Evolutionary conservation across 768 basidiomycete genomes (phyloP).

Genomic region (Polyporus arcularius): DNA sequence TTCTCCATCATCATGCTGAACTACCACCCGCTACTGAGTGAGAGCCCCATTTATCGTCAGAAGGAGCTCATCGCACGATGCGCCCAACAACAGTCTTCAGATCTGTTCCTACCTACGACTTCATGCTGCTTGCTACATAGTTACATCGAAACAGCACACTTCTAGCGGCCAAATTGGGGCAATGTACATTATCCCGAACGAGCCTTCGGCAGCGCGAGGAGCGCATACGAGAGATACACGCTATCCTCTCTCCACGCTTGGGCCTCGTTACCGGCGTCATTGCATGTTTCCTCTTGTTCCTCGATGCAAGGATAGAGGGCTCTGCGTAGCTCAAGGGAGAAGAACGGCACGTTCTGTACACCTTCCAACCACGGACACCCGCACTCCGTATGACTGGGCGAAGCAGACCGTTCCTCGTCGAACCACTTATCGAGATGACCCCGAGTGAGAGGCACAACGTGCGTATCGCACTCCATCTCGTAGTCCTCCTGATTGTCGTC

Average conservation of each 20-base stretch:
- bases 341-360: constrained; percentile 17
- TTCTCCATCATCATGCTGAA: too few relatives aligned
- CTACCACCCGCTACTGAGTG: too few relatives aligned
- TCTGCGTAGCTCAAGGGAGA: constrained; percentile 1
- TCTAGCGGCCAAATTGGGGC: too few relatives aligned
- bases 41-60: too few relatives aligned
- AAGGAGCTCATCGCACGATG: too few relatives aligned
- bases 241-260: constrained; percentile 22
- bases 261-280: constrained; percentile 30
- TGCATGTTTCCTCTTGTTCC: constrained; percentile 9
- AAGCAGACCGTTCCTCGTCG: neutral
- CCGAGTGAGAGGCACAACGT: constrained; percentile 26
- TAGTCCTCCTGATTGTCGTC: neutral
- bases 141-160: too few relatives aligned
- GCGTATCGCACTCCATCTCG: neutral
- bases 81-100: too few relatives aligned
- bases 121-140: too few relatives aligned
- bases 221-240: constrained; percentile 29
- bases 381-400: neutral
- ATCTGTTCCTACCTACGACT: too few relatives aligned
- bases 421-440: constrained; percentile 18
- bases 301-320: constrained; percentile 1
- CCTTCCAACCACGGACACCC: neutral
- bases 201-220: constrained; percentile 16
- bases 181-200: neutral